These are phyloP conservation scores for Psilocybe cyanescens DNA, from an alignment of 768 basidiomycete species.

Conservation along the genomic window DNA sequence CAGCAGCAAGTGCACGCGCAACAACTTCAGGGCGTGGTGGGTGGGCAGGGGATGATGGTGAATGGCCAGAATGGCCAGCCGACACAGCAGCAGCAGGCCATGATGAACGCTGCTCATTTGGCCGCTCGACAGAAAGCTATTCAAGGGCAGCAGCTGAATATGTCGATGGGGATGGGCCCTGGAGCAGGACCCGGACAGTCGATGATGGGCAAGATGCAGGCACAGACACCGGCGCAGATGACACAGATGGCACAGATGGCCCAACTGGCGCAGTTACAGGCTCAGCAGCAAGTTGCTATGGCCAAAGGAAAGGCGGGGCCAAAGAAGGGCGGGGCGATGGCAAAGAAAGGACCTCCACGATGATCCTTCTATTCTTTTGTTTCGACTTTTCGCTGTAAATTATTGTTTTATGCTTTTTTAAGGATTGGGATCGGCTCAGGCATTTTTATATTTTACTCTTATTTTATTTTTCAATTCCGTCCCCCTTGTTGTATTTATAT, in stretches of 20 bases:
- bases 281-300: neutral
- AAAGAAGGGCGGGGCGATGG: conserved; percentile 5
- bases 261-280: neutral
- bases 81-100: neutral
- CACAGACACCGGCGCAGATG: conserved; percentile 15
- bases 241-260: conserved; percentile 1
- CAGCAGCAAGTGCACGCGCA: conserved; percentile 13
- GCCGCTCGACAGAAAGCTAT: neutral
- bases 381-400: neutral
- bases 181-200: neutral
- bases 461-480: neutral
- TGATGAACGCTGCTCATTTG: neutral
- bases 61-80: conserved; percentile 5
- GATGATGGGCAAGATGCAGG: conserved; percentile 15
- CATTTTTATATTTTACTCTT: neutral
- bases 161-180: conserved; percentile 12
- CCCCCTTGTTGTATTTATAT: neutral
- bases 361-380: neutral
- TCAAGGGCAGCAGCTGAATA: neutral
- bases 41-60: conserved; percentile 1
- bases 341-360: conserved; percentile 9
- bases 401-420: conserved; percentile 1
- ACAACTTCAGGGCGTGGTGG: conserved; percentile 6
- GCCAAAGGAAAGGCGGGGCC: conserved; percentile 1
- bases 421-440: neutral